Conservation (phyloP, 1,284 basidiomycete species). For the Cutaneotrichosporon mucoides region DNA sequence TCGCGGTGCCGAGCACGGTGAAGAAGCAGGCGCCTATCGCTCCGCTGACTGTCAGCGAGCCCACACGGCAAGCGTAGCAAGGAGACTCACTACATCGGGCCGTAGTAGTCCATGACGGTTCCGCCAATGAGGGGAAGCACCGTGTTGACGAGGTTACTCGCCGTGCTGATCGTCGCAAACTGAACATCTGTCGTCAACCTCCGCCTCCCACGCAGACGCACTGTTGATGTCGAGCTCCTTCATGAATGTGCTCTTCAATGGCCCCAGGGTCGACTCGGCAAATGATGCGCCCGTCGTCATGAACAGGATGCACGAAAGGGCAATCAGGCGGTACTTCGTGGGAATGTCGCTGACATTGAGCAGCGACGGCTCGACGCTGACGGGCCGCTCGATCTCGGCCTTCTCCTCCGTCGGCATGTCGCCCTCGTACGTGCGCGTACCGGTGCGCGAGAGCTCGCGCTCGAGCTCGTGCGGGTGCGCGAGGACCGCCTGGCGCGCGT, state of each 20-base stretch:
- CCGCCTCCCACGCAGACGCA: not conserved
- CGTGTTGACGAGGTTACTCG: conserved; percentile 47
- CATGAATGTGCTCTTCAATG: conserved; percentile 45
- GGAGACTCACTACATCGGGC: conserved; percentile 22
- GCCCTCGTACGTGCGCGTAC: too few species aligned
- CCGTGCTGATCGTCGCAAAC: conserved; percentile 47
- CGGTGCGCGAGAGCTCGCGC: too few species aligned
- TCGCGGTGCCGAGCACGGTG: conserved; percentile 33
- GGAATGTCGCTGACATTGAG: conserved; percentile 9
- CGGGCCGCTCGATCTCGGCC: too few species aligned
- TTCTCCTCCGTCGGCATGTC: too few species aligned
- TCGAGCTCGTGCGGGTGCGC: too few species aligned
- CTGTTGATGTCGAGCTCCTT: conserved; percentile 42
- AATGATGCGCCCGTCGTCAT: conserved; percentile 37
- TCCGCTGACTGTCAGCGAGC: conserved; percentile 13
- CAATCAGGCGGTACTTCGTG: conserved; percentile 16
- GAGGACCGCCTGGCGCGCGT: too few species aligned
- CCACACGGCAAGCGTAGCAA: not conserved
- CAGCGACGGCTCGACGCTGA: not conserved
- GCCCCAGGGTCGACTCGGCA: conserved; percentile 32
- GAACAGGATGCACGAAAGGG: conserved; percentile 36
- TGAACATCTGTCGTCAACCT: conserved; percentile 33
- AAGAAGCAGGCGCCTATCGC: conserved; percentile 12
- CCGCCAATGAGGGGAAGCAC: conserved; percentile 51
- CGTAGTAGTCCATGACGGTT: conserved; percentile 50